These are phyloP conservation scores for Anastatica hierochuntica DNA, from an alignment of 345 rosid species.

Conservation along the genomic window DNA sequence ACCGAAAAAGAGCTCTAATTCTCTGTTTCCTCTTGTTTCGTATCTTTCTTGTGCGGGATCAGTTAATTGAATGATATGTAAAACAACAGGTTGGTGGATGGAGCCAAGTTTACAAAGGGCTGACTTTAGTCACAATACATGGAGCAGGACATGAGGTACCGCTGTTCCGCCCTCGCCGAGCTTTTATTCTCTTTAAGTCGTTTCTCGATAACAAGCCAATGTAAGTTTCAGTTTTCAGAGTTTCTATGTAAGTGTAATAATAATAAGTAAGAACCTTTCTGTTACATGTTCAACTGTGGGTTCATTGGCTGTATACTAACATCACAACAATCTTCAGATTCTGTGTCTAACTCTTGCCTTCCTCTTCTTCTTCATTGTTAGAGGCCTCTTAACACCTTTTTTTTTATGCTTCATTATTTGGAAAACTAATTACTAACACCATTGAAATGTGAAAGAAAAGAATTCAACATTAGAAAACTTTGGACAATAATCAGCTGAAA, in stretches of 20 bases:
- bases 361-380: too few species aligned
- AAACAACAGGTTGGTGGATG: conserved; percentile 77
- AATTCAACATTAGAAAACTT: too few species aligned
- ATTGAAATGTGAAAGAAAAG: too few species aligned
- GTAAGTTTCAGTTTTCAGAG: too few species aligned
- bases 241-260: too few species aligned
- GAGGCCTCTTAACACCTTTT: too few species aligned
- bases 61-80: too few species aligned
- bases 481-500: too few species aligned
- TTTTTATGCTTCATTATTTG: too few species aligned
- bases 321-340: too few species aligned
- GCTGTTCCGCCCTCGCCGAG: conserved; percentile 68
- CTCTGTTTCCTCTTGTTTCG: not conserved
- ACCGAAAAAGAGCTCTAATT: not conserved
- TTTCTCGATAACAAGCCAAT: conserved; percentile 66
- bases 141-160: conserved; percentile 98
- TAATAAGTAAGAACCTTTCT: not conserved
- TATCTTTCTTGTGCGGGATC: not conserved
- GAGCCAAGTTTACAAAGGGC: not conserved
- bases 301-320: not conserved
- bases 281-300: not conserved
- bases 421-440: too few species aligned
- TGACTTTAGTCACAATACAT: conserved; percentile 67
- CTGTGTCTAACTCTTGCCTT: too few species aligned
- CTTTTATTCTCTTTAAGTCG: conserved; percentile 72